A percentile compares a stretch with the other conserved stretches of the same genome.
Conservation (phyloP, 306 rosid species). For the Lupinus albus region DNA sequence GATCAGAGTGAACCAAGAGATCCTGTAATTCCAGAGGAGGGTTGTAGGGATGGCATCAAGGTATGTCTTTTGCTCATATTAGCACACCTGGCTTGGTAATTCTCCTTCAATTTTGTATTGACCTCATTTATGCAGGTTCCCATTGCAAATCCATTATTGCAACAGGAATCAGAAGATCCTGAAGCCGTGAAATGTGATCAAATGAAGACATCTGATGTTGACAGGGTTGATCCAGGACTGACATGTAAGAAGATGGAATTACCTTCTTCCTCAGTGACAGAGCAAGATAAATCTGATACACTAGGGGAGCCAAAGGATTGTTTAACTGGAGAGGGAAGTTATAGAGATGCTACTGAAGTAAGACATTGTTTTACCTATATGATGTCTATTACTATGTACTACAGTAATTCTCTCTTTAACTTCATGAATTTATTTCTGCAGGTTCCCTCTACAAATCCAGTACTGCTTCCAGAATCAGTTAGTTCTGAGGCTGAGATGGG, state of each 20-base stretch:
- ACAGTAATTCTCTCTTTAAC: conserved; percentile 16
- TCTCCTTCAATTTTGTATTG: conserved; percentile 15
- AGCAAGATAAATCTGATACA: conserved; percentile 40
- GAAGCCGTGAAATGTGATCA: conserved; percentile 36
- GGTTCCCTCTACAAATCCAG: conserved; percentile 24
- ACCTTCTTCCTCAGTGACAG: conserved; percentile 33
- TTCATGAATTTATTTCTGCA: conserved; percentile 29
- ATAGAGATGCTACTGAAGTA: conserved; percentile 35
- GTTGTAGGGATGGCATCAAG: conserved; percentile 30
- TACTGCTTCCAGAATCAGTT: conserved; percentile 26
- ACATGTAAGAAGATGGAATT: conserved; percentile 7
- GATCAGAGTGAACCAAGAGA: conserved; percentile 31
- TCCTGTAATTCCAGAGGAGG: conserved; percentile 16
- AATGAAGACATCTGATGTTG: conserved; percentile 36
- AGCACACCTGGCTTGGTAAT: neutral
- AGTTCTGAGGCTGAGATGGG: conserved; percentile 35
- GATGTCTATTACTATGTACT: neutral
- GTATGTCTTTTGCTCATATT: conserved; percentile 37
- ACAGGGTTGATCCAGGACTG: conserved; percentile 37
- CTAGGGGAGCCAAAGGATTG: conserved; percentile 5
- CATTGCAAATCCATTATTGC: conserved; percentile 21
- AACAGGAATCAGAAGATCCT: conserved; percentile 33
- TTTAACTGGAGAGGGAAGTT: conserved; percentile 22
- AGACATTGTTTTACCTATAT: conserved; percentile 7
- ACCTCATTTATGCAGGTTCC: conserved; percentile 40